Conservation (phyloP, 148 eudicot species). For the Rheum nobile region DNA sequence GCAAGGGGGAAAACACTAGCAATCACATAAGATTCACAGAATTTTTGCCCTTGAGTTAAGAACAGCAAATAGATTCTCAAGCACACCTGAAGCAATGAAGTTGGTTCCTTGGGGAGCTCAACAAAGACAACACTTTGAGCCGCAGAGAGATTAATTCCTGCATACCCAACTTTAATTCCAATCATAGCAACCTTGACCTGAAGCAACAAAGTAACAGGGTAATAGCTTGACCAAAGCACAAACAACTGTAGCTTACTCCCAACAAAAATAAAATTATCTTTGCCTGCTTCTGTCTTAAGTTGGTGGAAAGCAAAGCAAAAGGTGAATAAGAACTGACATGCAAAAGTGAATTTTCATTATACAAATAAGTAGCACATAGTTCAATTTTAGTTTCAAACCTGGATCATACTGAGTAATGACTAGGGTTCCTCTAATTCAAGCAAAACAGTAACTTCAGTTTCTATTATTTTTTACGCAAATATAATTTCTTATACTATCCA, state of each 20-base stretch:
- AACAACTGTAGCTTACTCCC: background rate
- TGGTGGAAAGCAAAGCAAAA: background rate
- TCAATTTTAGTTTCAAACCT: background rate
- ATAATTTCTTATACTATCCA: background rate
- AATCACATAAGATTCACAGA: background rate
- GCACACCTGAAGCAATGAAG: constrained; percentile 60
- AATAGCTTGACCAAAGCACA: background rate
- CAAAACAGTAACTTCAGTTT: background rate
- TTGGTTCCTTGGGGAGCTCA: constrained; percentile 72
- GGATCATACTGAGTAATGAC: background rate
- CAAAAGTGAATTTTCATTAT: background rate
- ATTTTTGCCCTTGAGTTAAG: background rate
- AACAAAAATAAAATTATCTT: background rate
- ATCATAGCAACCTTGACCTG: constrained; percentile 91
- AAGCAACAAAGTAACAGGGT: background rate
- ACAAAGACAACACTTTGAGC: constrained; percentile 85
- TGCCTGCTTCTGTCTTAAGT: background rate
- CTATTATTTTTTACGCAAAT: background rate
- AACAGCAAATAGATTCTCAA: background rate
- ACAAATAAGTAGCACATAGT: background rate
- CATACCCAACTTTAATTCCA: constrained; percentile 77
- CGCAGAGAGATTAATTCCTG: constrained; percentile 73
- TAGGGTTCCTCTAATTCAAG: background rate
- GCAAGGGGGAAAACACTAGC: background rate
- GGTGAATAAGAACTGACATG: background rate